Conservation (phyloP, 1,284 basidiomycete species). For the Trichosporon inkin region DNA sequence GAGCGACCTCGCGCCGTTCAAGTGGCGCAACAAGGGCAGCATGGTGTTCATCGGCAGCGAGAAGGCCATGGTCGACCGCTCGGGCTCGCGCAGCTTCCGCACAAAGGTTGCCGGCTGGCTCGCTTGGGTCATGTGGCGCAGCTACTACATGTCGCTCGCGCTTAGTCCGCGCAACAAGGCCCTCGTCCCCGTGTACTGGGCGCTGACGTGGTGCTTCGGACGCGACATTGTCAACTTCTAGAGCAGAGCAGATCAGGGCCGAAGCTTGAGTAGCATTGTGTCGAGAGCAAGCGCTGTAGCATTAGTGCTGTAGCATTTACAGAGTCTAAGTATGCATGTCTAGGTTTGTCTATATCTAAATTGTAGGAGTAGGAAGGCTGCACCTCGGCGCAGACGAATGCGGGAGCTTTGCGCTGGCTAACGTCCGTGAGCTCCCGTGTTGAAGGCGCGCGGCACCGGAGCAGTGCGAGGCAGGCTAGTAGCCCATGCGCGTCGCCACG, state of each 20-base stretch:
- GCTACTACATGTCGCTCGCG: slow-evolving; percentile 58
- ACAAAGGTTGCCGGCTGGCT: slow-evolving; percentile 17
- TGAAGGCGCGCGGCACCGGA: no score
- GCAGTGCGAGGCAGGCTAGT: not conserved
- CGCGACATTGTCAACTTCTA: slow-evolving; percentile 73
- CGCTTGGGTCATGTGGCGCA: slow-evolving; percentile 52
- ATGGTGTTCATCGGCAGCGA: slow-evolving; percentile 73
- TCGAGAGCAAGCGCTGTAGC: no score
- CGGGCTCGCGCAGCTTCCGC: slow-evolving; percentile 49
- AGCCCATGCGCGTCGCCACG: slow-evolving; percentile 37
- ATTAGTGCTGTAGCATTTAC: no score
- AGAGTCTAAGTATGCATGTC: no score
- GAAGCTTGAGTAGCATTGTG: no score
- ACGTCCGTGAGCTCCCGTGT: no score
- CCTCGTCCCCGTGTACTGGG: slow-evolving; percentile 62
- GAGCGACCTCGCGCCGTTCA: slow-evolving; percentile 54
- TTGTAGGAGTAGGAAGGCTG: no score
- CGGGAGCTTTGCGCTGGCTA: no score
- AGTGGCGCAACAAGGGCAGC: slow-evolving; percentile 67
- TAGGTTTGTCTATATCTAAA: no score
- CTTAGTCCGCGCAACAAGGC: slow-evolving; percentile 72
- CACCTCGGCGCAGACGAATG: no score
- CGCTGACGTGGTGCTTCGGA: slow-evolving; percentile 62
- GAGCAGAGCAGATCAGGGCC: slow-evolving; percentile 44
- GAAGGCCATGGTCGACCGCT: slow-evolving; percentile 71